These are phyloP conservation scores for Inga leiocalycina DNA, from an alignment of 306 rosid genomes.

Conservation along the genomic window DNA sequence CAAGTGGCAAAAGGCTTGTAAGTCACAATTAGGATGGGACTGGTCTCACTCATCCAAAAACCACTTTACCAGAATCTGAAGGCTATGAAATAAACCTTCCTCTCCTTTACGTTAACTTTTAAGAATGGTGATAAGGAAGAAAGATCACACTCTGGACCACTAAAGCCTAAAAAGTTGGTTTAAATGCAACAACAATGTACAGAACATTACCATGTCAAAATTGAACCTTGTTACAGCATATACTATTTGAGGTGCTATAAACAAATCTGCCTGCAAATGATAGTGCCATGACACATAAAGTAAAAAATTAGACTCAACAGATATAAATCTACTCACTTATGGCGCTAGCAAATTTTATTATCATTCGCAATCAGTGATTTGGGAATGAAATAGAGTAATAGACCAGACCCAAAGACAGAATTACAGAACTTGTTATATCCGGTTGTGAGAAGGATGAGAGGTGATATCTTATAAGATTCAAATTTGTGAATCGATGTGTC, in stretches of 20 bases:
- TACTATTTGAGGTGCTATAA: conserved; percentile 78
- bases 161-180: not conserved
- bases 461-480: not conserved
- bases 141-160: not conserved
- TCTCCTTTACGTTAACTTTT: not conserved
- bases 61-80: not conserved
- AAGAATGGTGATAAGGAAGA: not conserved
- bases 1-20: not conserved
- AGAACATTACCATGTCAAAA: conserved; percentile 3
- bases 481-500: too few relatives aligned
- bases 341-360: not conserved
- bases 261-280: conserved; percentile 84
- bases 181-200: not conserved
- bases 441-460: not conserved
- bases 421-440: not conserved
- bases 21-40: not conserved
- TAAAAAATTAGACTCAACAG: conserved; percentile 10
- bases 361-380: conserved; percentile 22
- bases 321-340: conserved; percentile 15
- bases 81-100: not conserved
- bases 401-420: conserved; percentile 5
- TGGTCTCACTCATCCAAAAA: not conserved
- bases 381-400: conserved; percentile 22
- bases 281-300: conserved; percentile 27
- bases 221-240: conserved; percentile 44